A percentile compares a stretch with the other conserved stretches of the same genome.
phyloP scores from a whole-genome alignment of 768 basidiomycete species.

The Dioszegia hungarica region DNA sequence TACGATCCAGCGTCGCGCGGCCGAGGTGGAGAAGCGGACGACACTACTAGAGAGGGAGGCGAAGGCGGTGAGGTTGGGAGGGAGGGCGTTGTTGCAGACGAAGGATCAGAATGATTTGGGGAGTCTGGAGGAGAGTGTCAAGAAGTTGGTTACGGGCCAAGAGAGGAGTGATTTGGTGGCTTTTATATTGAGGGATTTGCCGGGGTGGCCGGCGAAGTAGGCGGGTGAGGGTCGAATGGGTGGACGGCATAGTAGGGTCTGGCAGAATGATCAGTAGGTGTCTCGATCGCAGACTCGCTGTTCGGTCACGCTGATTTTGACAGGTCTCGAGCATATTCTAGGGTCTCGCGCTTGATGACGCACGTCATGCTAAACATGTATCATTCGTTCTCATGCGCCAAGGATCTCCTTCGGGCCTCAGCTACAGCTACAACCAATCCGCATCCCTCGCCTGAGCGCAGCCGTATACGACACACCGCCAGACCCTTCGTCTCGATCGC shows the following conservation, averaged over 20 bases:
- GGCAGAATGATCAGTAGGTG: background rate
- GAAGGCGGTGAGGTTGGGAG: slow-evolving; percentile 63
- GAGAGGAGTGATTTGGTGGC: slow-evolving; percentile 81
- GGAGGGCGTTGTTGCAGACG: slow-evolving; percentile 68
- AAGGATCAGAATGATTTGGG: slow-evolving; percentile 65
- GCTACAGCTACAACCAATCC: slow-evolving; percentile 17
- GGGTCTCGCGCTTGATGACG: no score
- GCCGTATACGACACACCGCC: slow-evolving; percentile 23
- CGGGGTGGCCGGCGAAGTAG: slow-evolving; percentile 40
- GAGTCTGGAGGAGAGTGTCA: slow-evolving; percentile 69
- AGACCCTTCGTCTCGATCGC: slow-evolving; percentile 23
- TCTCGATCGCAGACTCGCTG: no score
- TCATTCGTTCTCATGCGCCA: no score
- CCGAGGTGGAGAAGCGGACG: slow-evolving; percentile 67
- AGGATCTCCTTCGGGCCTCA: no score
- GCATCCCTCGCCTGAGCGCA: slow-evolving; percentile 29
- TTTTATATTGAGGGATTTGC: slow-evolving; percentile 80
- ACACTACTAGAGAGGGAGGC: slow-evolving; percentile 71
- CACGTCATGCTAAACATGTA: background rate
- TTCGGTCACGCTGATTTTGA: no score
- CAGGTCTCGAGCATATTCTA: no score
- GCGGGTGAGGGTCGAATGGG: background rate
- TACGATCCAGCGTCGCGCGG: slow-evolving; percentile 65
- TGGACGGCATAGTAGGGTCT: background rate
- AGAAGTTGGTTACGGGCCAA: slow-evolving; percentile 73